Evolutionary conservation across 495 filamentous ascomycete species (phyloP).

Genomic region (Penicillium simplicissimum): DNA sequence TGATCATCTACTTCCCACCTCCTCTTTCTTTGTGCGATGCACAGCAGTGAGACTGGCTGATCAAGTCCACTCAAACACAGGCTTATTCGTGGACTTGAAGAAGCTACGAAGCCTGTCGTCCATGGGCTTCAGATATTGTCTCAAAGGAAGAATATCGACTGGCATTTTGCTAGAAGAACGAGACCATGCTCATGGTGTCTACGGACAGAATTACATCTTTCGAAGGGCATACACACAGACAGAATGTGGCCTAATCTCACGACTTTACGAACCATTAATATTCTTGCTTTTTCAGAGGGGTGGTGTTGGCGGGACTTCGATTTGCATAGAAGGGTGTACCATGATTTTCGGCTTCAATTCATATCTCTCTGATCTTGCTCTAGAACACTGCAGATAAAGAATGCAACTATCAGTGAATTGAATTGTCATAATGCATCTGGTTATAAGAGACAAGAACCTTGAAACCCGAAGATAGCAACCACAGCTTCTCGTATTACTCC

Average conservation of each 20-base stretch:
- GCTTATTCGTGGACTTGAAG: background rate
- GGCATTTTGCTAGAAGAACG: background rate
- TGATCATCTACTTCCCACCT: background rate
- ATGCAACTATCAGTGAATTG: background rate
- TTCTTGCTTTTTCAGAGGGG: background rate
- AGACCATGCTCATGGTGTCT: background rate
- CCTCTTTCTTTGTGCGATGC: background rate
- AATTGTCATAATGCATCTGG: too few relatives aligned
- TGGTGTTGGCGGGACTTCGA: background rate
- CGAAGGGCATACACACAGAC: background rate
- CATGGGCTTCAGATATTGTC: background rate
- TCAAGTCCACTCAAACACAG: background rate
- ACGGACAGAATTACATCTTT: background rate
- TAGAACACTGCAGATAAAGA: background rate
- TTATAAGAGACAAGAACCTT: background rate
- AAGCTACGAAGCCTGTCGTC: background rate
- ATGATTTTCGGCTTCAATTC: background rate
- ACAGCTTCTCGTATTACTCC: background rate
- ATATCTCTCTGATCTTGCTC: background rate
- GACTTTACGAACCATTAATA: conserved; percentile 4
- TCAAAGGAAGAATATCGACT: background rate
- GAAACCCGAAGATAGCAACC: background rate
- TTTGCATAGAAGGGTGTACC: conserved; percentile 1
- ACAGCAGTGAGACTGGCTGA: background rate
- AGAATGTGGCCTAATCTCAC: background rate